These are phyloP conservation scores for Nemania sp. DNA, from an alignment of 2,329 filamentous ascomycete genomes.

Conservation along the genomic window DNA sequence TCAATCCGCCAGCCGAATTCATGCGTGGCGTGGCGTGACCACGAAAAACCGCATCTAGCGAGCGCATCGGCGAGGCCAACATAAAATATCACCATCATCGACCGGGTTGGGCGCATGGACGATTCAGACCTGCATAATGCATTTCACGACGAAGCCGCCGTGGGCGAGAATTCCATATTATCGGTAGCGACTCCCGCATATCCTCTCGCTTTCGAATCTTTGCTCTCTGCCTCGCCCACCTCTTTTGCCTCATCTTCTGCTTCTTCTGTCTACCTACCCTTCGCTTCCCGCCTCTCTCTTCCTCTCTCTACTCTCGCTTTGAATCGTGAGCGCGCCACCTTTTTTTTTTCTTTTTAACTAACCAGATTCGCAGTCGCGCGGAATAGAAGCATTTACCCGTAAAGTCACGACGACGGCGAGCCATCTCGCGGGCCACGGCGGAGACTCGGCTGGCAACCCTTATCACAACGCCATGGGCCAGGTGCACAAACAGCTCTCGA, in stretches of 20 bases:
- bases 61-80: no score
- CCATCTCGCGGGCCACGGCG: slow-evolving; percentile 76
- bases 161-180: slow-evolving; percentile 40
- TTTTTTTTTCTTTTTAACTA: background rate
- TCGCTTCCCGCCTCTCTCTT: background rate
- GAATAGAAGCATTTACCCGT: slow-evolving; percentile 88
- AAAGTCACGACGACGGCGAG: slow-evolving; percentile 94
- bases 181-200: slow-evolving; percentile 32
- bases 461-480: slow-evolving; percentile 88
- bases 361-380: slow-evolving; percentile 66
- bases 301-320: no score
- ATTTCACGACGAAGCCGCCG: slow-evolving; percentile 41
- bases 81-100: no score
- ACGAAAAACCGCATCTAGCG: background rate
- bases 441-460: slow-evolving; percentile 61
- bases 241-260: background rate
- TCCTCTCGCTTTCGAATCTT: no score
- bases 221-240: no score
- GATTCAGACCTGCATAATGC: slow-evolving; percentile 41
- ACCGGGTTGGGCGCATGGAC: slow-evolving; percentile 39
- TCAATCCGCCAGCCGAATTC: slow-evolving; percentile 1
- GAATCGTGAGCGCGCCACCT: no score
- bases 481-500: slow-evolving; percentile 84
- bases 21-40: no score
- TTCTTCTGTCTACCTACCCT: background rate